Conservation (phyloP, 2,329 filamentous ascomycete species). For the Cladosporium austrohemisphaericum region DNA sequence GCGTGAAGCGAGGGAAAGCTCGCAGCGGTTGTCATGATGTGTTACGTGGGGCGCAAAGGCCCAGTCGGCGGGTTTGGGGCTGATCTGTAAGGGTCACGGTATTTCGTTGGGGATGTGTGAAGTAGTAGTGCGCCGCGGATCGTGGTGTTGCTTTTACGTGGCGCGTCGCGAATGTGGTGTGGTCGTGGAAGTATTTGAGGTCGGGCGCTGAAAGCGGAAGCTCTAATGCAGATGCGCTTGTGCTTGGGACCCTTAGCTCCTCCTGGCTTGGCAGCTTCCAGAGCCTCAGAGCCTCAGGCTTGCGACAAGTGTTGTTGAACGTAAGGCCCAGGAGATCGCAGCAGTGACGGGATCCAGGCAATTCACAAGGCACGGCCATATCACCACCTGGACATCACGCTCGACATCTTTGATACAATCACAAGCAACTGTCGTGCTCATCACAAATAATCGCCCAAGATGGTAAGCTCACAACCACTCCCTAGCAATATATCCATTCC, state of each 20-base stretch:
- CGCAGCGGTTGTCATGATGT: constrained; percentile 11
- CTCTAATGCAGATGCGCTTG: neutral
- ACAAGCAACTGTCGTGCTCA: neutral
- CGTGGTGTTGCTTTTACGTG: neutral
- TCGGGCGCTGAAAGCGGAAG: constrained; percentile 11
- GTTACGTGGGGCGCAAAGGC: constrained; percentile 7
- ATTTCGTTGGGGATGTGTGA: neutral
- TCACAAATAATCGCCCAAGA: constrained; percentile 6
- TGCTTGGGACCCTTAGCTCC: neutral
- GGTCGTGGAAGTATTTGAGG: neutral
- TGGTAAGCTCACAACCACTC: constrained; percentile 12
- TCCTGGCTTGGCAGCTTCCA: neutral
- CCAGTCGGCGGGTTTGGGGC: neutral
- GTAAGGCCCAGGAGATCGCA: constrained; percentile 5
- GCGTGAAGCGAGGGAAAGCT: constrained; percentile 20
- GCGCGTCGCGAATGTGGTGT: neutral
- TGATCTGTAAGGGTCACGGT: neutral
- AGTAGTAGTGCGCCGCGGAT: neutral
- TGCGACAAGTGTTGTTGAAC: constrained; percentile 13
- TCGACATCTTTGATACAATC: no score
- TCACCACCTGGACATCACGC: no score
- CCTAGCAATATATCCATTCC: neutral
- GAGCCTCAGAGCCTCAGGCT: neutral
- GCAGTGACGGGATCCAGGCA: no score
- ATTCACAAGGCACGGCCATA: no score